Evolutionary conservation across 129 eudicot genomes (phyloP).

Genomic region (Logfia minima): DNA sequence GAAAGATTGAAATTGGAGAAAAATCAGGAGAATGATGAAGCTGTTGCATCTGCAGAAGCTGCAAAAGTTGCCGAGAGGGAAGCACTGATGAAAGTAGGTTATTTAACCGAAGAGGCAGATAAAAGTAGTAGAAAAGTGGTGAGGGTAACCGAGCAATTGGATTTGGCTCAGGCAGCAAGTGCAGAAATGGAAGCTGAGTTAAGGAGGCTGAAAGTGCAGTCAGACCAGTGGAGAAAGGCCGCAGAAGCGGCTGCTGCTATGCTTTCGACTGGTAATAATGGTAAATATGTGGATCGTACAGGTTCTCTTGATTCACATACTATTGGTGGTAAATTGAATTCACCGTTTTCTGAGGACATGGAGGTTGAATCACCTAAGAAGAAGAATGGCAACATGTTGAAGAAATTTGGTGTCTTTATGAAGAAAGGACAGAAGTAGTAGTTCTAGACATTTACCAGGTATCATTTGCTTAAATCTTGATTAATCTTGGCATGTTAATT

Average conservation of each 20-base stretch:
- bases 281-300: slow-evolving; percentile 60
- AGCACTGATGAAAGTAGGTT: slow-evolving; percentile 58
- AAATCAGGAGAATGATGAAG: slow-evolving; percentile 44
- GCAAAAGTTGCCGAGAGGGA: slow-evolving; percentile 60
- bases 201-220: slow-evolving; percentile 80
- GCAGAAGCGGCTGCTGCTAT: slow-evolving; percentile 96
- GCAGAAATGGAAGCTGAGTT: slow-evolving; percentile 84
- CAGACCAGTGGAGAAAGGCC: slow-evolving; percentile 98
- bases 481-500: not conserved
- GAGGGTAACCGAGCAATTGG: slow-evolving; percentile 57
- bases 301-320: slow-evolving; percentile 66
- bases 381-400: slow-evolving; percentile 82
- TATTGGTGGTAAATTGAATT: slow-evolving; percentile 64
- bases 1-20: slow-evolving; percentile 55
- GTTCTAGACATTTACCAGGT: slow-evolving; percentile 30
- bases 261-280: slow-evolving; percentile 60
- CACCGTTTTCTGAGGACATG: slow-evolving; percentile 60
- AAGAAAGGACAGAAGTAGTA: slow-evolving; percentile 80
- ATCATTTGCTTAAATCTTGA: slow-evolving; percentile 1
- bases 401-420: slow-evolving; percentile 73
- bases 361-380: slow-evolving; percentile 80
- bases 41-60: slow-evolving; percentile 48
- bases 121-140: slow-evolving; percentile 54
- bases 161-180: slow-evolving; percentile 75
- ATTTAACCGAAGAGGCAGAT: slow-evolving; percentile 73